These are phyloP conservation scores for Penicillium sp. DNA, from an alignment of 2,329 filamentous ascomycete genomes.

Conservation along the genomic window DNA sequence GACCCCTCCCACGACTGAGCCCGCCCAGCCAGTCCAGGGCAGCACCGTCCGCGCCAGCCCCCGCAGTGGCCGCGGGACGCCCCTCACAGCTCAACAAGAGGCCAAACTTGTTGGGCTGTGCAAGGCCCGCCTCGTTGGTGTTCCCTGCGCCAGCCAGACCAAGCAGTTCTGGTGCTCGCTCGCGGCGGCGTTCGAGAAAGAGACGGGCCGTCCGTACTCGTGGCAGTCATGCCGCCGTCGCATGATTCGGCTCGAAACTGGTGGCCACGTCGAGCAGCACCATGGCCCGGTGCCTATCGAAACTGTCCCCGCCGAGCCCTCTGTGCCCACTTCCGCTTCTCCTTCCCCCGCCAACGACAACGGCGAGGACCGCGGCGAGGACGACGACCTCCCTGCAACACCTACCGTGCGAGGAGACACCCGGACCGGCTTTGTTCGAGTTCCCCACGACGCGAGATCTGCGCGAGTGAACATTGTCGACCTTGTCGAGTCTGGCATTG, in stretches of 20 bases:
- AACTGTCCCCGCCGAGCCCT: neutral
- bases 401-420: neutral
- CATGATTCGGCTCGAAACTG: slow-evolving; percentile 10
- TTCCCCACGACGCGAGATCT: neutral
- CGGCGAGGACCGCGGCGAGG: no score
- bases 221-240: slow-evolving; percentile 33
- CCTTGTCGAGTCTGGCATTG: neutral
- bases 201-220: slow-evolving; percentile 28
- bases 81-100: neutral
- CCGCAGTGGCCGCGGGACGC: slow-evolving; percentile 1
- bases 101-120: neutral
- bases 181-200: slow-evolving; percentile 13
- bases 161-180: slow-evolving; percentile 28
- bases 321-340: no score
- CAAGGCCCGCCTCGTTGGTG: neutral
- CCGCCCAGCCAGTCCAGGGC: neutral
- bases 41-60: neutral
- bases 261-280: no score
- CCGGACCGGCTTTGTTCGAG: neutral
- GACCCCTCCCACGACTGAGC: neutral
- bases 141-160: neutral
- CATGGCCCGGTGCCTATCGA: neutral
- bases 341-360: no score
- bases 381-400: slow-evolving; percentile 1
- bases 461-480: neutral